Evolutionary conservation across 75 land plant genomes (phyloP).

Genomic region (Chamaecyparis obtusa): DNA sequence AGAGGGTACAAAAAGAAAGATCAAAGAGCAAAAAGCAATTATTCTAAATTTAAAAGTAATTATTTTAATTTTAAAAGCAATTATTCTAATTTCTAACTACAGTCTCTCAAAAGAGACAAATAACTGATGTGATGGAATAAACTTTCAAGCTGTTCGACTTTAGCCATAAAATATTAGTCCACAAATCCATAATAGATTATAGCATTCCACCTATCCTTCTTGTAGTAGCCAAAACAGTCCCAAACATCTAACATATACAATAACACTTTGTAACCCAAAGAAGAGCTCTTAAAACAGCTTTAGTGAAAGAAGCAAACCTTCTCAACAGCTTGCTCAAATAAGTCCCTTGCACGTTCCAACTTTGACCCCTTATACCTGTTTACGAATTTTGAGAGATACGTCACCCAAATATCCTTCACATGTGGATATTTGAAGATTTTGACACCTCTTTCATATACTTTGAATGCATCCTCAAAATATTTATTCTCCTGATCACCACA

Average conservation of each 20-base stretch:
- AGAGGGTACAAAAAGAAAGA: not conserved
- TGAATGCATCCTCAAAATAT: constrained; percentile 93
- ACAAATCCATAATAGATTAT: not conserved
- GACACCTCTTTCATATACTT: constrained; percentile 94
- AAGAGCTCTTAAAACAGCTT: not conserved
- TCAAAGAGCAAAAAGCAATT: not conserved
- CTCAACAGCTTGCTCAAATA: constrained; percentile 92
- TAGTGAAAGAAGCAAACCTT: constrained; percentile 38
- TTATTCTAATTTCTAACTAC: not conserved
- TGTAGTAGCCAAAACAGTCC: not conserved
- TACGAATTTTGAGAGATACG: constrained; percentile 89
- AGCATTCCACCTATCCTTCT: not conserved
- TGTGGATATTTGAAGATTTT: constrained; percentile 98
- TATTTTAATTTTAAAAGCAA: too few species aligned
- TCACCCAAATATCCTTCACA: constrained; percentile 93
- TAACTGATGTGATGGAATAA: not conserved
- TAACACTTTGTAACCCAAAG: not conserved
- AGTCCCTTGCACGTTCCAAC: constrained; percentile 85
- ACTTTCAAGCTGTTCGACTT: not conserved
- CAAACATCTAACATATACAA: not conserved
- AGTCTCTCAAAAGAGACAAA: not conserved
- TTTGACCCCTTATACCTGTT: constrained; percentile 84
- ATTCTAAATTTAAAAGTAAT: not conserved
- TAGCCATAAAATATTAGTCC: not conserved
- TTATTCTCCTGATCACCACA: constrained; percentile 56